phyloP scores from a whole-genome alignment of 306 rosid species.

The Dalbergia cultrata region DNA sequence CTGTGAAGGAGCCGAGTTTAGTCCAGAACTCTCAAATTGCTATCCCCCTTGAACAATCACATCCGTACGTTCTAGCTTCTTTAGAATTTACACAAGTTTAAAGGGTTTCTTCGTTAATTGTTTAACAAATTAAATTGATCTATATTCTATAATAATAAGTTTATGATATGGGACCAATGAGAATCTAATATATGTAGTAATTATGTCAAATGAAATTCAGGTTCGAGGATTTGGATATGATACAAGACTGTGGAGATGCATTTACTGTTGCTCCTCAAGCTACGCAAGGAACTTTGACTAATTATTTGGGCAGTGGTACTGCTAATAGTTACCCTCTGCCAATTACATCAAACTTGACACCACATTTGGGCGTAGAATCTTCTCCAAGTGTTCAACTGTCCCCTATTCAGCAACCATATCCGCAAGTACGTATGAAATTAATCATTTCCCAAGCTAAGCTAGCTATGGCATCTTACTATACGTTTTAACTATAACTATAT shows the following conservation, averaged over 20 bases:
- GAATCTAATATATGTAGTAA: background rate
- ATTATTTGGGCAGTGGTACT: background rate
- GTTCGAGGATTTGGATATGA: background rate
- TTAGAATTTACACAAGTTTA: background rate
- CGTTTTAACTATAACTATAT: no score
- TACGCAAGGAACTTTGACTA: background rate
- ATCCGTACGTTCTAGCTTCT: constrained; percentile 24
- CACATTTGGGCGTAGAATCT: background rate
- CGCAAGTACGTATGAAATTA: constrained; percentile 28
- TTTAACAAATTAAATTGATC: background rate
- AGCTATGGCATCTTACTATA: background rate
- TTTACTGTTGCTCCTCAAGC: background rate
- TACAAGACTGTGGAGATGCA: background rate
- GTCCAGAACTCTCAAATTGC: background rate
- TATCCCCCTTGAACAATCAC: background rate
- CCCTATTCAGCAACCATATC: background rate
- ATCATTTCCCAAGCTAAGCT: background rate
- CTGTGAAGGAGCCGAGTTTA: background rate
- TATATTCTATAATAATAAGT: background rate
- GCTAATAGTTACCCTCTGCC: background rate
- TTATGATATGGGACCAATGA: background rate
- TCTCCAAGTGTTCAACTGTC: constrained; percentile 16
- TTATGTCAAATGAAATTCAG: constrained; percentile 26
- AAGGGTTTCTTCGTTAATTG: background rate
- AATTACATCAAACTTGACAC: background rate